phyloP scores from a whole-genome alignment of 2,329 filamentous ascomycete species.

The Delphinella strobiligena region DNA sequence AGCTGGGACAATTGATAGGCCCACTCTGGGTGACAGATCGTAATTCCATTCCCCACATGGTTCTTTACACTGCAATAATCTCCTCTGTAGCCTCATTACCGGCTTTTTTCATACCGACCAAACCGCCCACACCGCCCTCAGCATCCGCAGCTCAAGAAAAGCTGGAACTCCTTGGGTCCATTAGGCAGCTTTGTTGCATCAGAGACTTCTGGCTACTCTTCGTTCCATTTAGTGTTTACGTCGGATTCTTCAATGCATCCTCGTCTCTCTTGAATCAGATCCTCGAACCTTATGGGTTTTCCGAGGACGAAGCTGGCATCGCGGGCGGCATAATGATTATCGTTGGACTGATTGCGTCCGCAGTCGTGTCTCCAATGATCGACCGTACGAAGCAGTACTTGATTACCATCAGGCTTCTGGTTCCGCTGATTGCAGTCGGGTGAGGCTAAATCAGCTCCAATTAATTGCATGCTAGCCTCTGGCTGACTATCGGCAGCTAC shows the following conservation, averaged over 20 bases:
- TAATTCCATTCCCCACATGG: conserved; percentile 62
- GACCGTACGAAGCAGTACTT: conserved; percentile 77
- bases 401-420: conserved; percentile 55
- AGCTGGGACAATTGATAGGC: conserved; percentile 69
- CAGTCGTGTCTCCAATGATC: conserved; percentile 66
- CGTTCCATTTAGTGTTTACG: conserved; percentile 70
- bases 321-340: conserved; percentile 82
- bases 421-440: conserved; percentile 54
- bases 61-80: conserved; percentile 75
- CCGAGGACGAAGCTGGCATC: conserved; percentile 74
- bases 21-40: conserved; percentile 59
- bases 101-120: conserved; percentile 66
- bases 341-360: conserved; percentile 67
- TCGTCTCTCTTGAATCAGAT: conserved; percentile 86
- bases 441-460: neutral
- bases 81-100: conserved; percentile 56
- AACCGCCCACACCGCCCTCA: conserved; percentile 65
- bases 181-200: conserved; percentile 38
- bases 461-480: neutral
- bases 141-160: conserved; percentile 48
- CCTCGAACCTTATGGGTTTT: conserved; percentile 73
- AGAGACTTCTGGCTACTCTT: conserved; percentile 70
- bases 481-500: too few species aligned
- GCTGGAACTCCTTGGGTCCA: conserved; percentile 41
- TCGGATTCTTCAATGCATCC: conserved; percentile 87